Evolutionary conservation across 306 rosid genomes (phyloP), one percentile per base, ranked within the genome.

Genomic region (Vigna unguiculata): DNA sequence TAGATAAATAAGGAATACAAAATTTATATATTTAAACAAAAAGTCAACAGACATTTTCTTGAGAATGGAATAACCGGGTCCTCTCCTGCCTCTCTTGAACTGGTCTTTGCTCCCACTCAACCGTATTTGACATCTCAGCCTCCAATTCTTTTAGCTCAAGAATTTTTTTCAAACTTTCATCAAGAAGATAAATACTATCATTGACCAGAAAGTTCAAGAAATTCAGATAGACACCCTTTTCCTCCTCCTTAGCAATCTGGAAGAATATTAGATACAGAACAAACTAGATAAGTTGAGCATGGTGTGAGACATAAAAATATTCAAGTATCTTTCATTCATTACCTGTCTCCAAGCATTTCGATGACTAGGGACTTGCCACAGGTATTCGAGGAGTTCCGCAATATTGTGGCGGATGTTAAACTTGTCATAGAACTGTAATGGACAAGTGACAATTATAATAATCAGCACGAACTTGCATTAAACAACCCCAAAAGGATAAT

Each of bases 181-280:
- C 98, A 49, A 96, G 94, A 82, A 96, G 99, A 85, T 85, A 96
- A 72, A 96, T 96, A 80, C 99, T 96, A 86, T 96, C 99, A 82
- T 96, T 96, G 71, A 96, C 87, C 68, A 96, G 83, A 83, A 96
- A 96, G 90, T 96, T 96, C 66, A 96, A 87, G 97, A 96, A 96
- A 86, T 90, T 96, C 83, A 96, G 82, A 78, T 96, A 96, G 79
- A 89, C 99, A 32, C 99, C 98, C 92, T 96, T 96, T 69, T 96
- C 99, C 83, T 96, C 99, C 82, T 88, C 97, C 88, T 90, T 96
- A 41, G 99, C 99, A 89, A 93, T 96, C 99, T 96, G 97, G 45
- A 74, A 85, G 19, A 65, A 64, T 52, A n/a, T 32, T 49, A 82
- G 54, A 55, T 81, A 55, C 54, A 73, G 47, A 32, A 67, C 63